Conservation (phyloP, 768 basidiomycete genomes). For the Butyriboletus loyo region DNA sequence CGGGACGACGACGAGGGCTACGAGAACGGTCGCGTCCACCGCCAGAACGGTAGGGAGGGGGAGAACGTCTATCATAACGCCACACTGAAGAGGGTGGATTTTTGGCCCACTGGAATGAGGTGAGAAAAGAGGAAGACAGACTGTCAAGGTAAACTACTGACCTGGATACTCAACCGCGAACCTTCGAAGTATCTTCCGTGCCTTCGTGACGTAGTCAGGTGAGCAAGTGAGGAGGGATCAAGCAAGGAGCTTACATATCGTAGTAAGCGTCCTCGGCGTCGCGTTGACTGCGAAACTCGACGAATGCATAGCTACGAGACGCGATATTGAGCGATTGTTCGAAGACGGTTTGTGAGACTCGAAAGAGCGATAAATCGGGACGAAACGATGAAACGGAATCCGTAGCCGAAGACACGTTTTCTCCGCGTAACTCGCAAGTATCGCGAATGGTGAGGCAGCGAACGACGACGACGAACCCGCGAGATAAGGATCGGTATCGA, state of each 20-base stretch:
- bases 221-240: conserved; percentile 2
- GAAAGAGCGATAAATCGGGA: conserved; percentile 34
- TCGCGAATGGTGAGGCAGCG: conserved; percentile 20
- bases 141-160: conserved; percentile 21
- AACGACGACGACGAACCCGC: conserved; percentile 31
- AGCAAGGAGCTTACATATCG: conserved; percentile 58
- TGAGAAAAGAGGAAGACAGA: neutral
- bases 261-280: conserved; percentile 84
- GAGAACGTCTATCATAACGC: conserved; percentile 64
- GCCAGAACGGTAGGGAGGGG: conserved; percentile 38
- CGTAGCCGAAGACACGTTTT: conserved; percentile 30
- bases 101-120: conserved; percentile 67
- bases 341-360: conserved; percentile 32
- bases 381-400: conserved; percentile 28
- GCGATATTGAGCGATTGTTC: conserved; percentile 58
- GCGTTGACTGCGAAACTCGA: conserved; percentile 74
- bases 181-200: conserved; percentile 77
- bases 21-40: conserved; percentile 49
- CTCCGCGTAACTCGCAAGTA: conserved; percentile 25
- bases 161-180: conserved; percentile 71
- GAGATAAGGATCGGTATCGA: conserved; percentile 31
- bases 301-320: conserved; percentile 77
- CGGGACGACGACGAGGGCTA: conserved; percentile 47
- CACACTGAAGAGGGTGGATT: conserved; percentile 81
- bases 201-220: conserved; percentile 39